Evolutionary conservation across 73 alveolate genomes (phyloP), one percentile per base, ranked within the genome.

Genomic region (Blepharisma stoltei): DNA sequence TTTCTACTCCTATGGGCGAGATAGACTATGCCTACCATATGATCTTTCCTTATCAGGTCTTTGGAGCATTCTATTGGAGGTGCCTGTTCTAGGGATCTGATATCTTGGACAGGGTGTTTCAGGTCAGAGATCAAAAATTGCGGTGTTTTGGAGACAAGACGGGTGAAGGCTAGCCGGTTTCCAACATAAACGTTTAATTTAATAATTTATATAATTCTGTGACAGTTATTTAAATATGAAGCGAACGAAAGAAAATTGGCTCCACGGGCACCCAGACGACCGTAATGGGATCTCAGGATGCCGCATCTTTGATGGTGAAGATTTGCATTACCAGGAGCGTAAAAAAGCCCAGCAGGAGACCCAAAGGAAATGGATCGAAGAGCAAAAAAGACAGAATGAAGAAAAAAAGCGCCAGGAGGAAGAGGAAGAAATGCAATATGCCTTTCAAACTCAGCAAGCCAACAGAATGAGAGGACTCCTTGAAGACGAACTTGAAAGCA

Each of bases 231-330:
- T 32, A 32, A 32, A 32, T 60, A 69, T 69, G 79, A 69, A 43
- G 27, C 11, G 79, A 44, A 69, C 79, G 11, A 69, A 43, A 46
- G 79, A 69, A 37, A 69, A 69, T 43, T 69, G 79, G 79, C 55
- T 44, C 27, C 14, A 9, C 14, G 23, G 45, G 1, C 65, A 23
- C 38, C 79, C 79, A 14, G 32, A 23, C 0, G 60, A 43, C 11
- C 20, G 60, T 14, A 44, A 44, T 14, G 79, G 45, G 27, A 69
- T 69, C 21, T 44, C 67, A 44, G 79, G 79, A 9, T 43, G 23
- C 14, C 18, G 65, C 9, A 46, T 38, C 20, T 69, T 69, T 69
- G 60, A 69, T 25, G 79, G 79, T 14, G 79, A 69, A 69, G 79
- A 69, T 6, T 25, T 69, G 20, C 79, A 44, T 43, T 69, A 37